Evolutionary conservation across 139 green algal genomes (phyloP).

Genomic region (Chloropicon primus): DNA sequence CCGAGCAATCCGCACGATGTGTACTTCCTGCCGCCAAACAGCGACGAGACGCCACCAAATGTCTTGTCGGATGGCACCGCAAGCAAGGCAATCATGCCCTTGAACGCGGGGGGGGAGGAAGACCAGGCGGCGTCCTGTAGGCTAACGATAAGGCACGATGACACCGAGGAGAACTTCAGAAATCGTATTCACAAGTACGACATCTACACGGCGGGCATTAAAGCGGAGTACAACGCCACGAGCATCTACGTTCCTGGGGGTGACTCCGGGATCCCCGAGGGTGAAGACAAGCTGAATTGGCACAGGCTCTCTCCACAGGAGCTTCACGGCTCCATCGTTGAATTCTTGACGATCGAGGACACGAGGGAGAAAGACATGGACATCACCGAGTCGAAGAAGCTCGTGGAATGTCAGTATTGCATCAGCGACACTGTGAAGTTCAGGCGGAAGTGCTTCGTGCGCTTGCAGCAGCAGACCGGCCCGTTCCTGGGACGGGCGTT

Average conservation of each 20-base stretch:
- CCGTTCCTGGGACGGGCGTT: slow-evolving; percentile 1
- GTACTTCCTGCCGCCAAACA: background rate
- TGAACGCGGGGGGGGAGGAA: background rate
- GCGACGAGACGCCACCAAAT: background rate
- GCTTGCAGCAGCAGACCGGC: background rate
- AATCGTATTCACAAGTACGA: slow-evolving; percentile 19
- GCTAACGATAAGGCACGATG: slow-evolving; percentile 25
- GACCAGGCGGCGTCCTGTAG: slow-evolving; percentile 9
- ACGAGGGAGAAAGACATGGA: background rate
- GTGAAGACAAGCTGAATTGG: background rate
- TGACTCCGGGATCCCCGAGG: background rate
- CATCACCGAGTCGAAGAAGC: background rate
- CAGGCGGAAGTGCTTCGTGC: background rate
- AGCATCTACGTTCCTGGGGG: background rate
- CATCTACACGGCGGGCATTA: background rate
- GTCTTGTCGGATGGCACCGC: background rate
- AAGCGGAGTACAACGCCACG: background rate
- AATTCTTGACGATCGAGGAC: background rate
- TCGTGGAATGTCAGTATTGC: background rate
- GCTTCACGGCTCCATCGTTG: background rate
- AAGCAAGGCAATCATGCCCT: slow-evolving; percentile 14
- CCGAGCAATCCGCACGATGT: slow-evolving; percentile 1
- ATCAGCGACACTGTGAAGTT: background rate
- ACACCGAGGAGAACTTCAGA: slow-evolving; percentile 47
- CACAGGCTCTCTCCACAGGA: background rate